A percentile compares a stretch with the other conserved stretches of the same genome.
phyloP scores from a whole-genome alignment of 371 early-diverging fungal genomes.

The Edhazardia aedis region DNA sequence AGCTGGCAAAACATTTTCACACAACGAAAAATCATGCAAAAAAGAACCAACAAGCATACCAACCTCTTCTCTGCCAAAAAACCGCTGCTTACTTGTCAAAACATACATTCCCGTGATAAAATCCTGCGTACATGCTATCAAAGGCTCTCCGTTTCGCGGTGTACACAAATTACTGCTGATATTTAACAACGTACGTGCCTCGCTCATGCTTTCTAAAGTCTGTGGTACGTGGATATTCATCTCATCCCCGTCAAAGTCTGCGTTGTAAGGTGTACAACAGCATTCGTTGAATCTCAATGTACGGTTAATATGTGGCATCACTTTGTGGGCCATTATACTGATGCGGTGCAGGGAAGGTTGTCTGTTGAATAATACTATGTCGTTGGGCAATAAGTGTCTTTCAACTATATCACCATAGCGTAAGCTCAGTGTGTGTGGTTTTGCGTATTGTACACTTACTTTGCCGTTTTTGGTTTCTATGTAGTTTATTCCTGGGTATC shows the following conservation, averaged over 20 bases:
- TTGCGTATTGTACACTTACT: conserved; percentile 31
- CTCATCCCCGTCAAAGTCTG: conserved; percentile 99
- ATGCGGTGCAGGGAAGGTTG: conserved; percentile 94
- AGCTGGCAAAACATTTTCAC: conserved; percentile 5
- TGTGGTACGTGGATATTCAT: conserved; percentile 99
- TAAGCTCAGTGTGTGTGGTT: conserved; percentile 47
- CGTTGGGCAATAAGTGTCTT: conserved; percentile 76
- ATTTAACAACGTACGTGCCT: conserved; percentile 85
- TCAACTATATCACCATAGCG: conserved; percentile 79
- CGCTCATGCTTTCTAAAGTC: conserved; percentile 86
- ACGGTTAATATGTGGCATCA: conserved; percentile 74
- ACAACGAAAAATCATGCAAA: not conserved
- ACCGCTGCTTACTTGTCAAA: conserved; percentile 57
- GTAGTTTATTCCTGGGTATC: conserved; percentile 88
- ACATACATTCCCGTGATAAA: conserved; percentile 86
- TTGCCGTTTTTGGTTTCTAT: conserved; percentile 51
- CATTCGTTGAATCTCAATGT: conserved; percentile 97
- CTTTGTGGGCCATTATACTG: conserved; percentile 81
- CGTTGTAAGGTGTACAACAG: conserved; percentile 94
- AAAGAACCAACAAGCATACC: not conserved
- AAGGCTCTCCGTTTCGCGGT: conserved; percentile 82
- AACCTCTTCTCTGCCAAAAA: not conserved
- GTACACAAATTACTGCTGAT: conserved; percentile 81
- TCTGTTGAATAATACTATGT: conserved; percentile 94
- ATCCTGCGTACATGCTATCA: conserved; percentile 95